Evolutionary conservation across 495 filamentous ascomycete genomes (phyloP).

Genomic region (Hypoxylon fuscum): DNA sequence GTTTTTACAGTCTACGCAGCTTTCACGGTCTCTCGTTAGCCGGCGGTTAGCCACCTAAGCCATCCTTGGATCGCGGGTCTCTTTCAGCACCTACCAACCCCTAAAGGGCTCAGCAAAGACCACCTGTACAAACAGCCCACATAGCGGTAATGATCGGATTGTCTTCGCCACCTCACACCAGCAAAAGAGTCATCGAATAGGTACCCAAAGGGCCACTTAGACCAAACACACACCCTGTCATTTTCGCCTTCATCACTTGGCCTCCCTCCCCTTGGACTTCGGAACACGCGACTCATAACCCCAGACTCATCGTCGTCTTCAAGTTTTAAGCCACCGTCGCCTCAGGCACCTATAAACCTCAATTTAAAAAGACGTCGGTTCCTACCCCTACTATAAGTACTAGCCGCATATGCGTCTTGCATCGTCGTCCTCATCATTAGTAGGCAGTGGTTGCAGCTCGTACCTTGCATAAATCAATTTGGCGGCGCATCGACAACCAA

Average conservation of each 20-base stretch:
- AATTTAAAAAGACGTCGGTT: conserved; percentile 14
- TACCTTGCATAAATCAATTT: conserved; percentile 47
- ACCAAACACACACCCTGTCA: conserved; percentile 41
- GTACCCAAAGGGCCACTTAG: conserved; percentile 48
- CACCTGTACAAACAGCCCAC: conserved; percentile 59
- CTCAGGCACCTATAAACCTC: conserved; percentile 27
- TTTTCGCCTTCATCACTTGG: conserved; percentile 45
- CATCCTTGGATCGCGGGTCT: neutral
- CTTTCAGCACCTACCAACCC: conserved; percentile 23
- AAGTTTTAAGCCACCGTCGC: conserved; percentile 10
- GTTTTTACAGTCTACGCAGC: conserved; percentile 15
- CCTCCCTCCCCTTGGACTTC: conserved; percentile 35
- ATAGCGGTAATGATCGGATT: conserved; percentile 54
- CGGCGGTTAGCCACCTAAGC: conserved; percentile 21
- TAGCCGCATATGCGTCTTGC: conserved; percentile 31
- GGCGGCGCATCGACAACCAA: conserved; percentile 17
- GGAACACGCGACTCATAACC: conserved; percentile 49
- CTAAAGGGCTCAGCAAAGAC: conserved; percentile 33
- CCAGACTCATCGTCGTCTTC: conserved; percentile 12
- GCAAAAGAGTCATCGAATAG: conserved; percentile 58
- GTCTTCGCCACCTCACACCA: conserved; percentile 47
- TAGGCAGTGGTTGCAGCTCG: conserved; percentile 41
- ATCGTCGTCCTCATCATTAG: neutral
- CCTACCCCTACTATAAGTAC: neutral
- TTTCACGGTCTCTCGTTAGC: conserved; percentile 24